phyloP scores from a whole-genome alignment of 306 rosid genomes.

The Pueraria montana region DNA sequence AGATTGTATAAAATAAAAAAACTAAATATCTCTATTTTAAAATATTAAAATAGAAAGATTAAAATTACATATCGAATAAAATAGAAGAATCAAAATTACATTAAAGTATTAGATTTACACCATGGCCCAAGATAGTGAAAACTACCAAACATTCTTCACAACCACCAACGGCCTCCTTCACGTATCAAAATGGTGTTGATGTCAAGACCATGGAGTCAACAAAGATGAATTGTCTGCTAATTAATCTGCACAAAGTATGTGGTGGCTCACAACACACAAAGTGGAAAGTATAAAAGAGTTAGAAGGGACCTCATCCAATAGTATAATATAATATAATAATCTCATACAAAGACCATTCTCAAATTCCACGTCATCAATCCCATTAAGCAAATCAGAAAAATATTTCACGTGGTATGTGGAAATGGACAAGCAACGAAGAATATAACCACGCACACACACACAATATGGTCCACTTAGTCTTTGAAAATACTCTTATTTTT shows the following conservation, averaged over 20 bases:
- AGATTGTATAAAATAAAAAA: too few relatives aligned
- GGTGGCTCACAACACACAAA: neutral
- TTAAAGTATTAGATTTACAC: too few relatives aligned
- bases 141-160: constrained; percentile 18
- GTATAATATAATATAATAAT: neutral
- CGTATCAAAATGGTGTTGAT: constrained; percentile 27
- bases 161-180: constrained; percentile 17
- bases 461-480: constrained; percentile 27
- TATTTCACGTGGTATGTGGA: constrained; percentile 14
- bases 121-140: neutral
- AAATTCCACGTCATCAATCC: neutral
- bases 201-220: constrained; percentile 30
- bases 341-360: neutral
- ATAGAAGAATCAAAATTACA: too few relatives aligned
- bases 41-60: too few relatives aligned
- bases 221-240: neutral
- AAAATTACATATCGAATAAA: too few relatives aligned
- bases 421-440: constrained; percentile 19
- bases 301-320: neutral
- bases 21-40: too few relatives aligned
- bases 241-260: constrained; percentile 21
- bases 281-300: neutral
- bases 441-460: constrained; percentile 19
- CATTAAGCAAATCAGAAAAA: neutral
- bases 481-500: constrained; percentile 1